Evolutionary conservation across 2,329 filamentous ascomycete genomes (phyloP).

Genomic region (Metarhizium brunneum): DNA sequence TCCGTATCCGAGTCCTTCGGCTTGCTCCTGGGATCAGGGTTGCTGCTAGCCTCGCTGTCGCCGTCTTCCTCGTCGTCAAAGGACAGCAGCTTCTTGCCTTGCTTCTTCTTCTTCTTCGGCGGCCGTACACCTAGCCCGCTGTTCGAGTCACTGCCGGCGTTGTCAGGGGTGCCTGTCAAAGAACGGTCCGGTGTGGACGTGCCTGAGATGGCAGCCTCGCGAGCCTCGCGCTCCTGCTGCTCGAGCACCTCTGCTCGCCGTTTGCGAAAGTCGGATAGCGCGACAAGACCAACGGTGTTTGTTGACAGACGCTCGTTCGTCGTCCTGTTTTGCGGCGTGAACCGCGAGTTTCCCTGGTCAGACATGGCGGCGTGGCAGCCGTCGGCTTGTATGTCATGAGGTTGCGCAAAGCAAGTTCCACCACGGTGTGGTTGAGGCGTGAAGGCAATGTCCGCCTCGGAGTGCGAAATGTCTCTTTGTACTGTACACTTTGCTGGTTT

Average conservation of each 20-base stretch:
- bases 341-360: constrained; percentile 43
- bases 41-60: constrained; percentile 26
- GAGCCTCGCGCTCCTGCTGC: constrained; percentile 73
- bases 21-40: background rate
- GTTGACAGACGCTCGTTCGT: constrained; percentile 76
- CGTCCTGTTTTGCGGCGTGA: constrained; percentile 66
- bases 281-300: constrained; percentile 83
- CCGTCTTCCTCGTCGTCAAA: constrained; percentile 60
- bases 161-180: constrained; percentile 37
- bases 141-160: constrained; percentile 25
- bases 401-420: background rate
- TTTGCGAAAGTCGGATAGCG: constrained; percentile 91
- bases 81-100: constrained; percentile 41
- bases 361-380: constrained; percentile 24
- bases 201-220: constrained; percentile 45
- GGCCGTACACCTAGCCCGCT: constrained; percentile 13
- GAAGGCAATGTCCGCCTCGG: background rate
- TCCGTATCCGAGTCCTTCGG: constrained; percentile 15
- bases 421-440: background rate
- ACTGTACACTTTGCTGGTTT: background rate
- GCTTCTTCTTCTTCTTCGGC: constrained; percentile 33
- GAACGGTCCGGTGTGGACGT: constrained; percentile 40
- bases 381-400: constrained; percentile 1
- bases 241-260: constrained; percentile 90
- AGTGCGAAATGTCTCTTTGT: background rate